These are phyloP conservation scores for Neophaeococcomyces mojaviensis DNA, from an alignment of 2,329 filamentous ascomycete species.

Conservation along the genomic window DNA sequence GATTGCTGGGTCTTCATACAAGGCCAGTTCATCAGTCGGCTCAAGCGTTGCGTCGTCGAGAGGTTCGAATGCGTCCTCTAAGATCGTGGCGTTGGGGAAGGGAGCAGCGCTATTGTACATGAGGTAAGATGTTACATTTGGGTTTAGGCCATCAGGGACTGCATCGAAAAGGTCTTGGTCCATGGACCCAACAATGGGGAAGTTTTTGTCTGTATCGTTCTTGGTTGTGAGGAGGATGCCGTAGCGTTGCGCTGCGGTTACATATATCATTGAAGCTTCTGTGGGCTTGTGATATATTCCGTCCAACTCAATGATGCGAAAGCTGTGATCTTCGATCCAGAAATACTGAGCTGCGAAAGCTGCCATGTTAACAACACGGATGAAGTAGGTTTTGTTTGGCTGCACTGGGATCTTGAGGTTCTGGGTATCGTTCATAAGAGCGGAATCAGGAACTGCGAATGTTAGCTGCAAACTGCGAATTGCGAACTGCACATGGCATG, in stretches of 20 bases:
- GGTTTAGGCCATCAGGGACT: conserved; percentile 59
- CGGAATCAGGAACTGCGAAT: conserved; percentile 51
- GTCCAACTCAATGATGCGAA: conserved; percentile 66
- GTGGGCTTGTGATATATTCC: conserved; percentile 59
- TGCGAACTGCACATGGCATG: not conserved
- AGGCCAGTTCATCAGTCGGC: conserved; percentile 56
- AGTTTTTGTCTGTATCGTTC: conserved; percentile 56
- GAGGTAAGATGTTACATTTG: conserved; percentile 50
- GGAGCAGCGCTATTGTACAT: conserved; percentile 45
- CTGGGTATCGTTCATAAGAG: conserved; percentile 64
- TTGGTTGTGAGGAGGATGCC: conserved; percentile 51
- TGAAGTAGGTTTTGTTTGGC: conserved; percentile 63
- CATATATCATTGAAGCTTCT: conserved; percentile 56
- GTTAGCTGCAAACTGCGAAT: not conserved
- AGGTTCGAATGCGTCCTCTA: conserved; percentile 57
- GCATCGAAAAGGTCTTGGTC: conserved; percentile 63
- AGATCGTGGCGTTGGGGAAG: conserved; percentile 42
- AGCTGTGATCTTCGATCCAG: conserved; percentile 46
- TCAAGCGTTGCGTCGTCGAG: conserved; percentile 67
- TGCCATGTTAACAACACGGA: conserved; percentile 65
- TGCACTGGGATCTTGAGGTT: conserved; percentile 53
- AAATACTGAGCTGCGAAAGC: conserved; percentile 54
- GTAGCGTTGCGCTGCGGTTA: conserved; percentile 60
- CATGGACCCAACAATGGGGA: conserved; percentile 62
- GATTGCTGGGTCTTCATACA: conserved; percentile 56